These are phyloP conservation scores for Pyrus pyrifolia DNA, from an alignment of 306 rosid genomes.

Conservation along the genomic window DNA sequence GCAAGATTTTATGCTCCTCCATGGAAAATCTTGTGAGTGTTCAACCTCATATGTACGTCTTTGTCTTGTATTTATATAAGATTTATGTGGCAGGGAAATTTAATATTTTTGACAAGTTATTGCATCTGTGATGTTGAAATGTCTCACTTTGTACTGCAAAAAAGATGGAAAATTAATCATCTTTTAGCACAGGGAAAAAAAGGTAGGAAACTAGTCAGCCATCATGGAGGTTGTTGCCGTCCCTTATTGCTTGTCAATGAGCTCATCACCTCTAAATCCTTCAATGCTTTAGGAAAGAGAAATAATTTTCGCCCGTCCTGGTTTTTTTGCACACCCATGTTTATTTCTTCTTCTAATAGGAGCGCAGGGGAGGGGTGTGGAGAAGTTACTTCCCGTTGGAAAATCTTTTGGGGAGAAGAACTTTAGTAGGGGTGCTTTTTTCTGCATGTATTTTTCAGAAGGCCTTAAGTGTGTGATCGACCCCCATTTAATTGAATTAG, in stretches of 20 bases:
- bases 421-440: background rate
- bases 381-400: no score
- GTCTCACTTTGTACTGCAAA: constrained; percentile 12
- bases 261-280: constrained; percentile 9
- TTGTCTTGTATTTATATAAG: constrained; percentile 5
- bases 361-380: no score
- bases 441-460: no score
- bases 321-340: background rate
- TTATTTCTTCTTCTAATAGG: no score
- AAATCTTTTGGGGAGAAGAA: no score
- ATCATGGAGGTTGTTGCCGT: constrained; percentile 1
- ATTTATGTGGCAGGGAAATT: background rate
- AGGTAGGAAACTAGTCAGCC: background rate
- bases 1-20: background rate
- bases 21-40: background rate
- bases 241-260: constrained; percentile 3
- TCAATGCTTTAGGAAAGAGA: background rate
- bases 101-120: background rate
- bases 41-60: background rate
- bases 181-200: background rate
- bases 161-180: background rate
- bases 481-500: background rate
- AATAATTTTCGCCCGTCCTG: no score
- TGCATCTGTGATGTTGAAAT: constrained; percentile 3
- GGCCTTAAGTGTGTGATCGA: background rate